Conservation (phyloP, 768 basidiomycete species). For the Mrakia frigida region DNA sequence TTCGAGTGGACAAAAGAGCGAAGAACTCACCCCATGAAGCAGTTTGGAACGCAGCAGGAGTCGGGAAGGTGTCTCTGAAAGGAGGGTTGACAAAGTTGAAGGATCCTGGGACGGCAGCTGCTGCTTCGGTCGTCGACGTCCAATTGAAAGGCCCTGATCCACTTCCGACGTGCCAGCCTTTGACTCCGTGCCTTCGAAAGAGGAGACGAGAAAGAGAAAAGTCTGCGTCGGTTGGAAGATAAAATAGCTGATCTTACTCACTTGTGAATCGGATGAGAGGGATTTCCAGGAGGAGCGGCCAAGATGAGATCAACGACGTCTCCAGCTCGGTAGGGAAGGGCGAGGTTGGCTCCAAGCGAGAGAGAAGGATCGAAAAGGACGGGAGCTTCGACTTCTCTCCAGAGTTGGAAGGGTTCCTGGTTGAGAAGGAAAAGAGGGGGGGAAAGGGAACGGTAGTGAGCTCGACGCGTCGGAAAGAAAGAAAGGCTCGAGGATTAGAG, state of each 20-base stretch:
- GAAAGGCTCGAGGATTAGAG: background rate
- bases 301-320: background rate
- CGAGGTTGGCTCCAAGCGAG: background rate
- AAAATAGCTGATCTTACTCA: background rate
- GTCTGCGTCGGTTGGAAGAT: no score
- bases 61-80: background rate
- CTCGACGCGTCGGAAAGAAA: background rate
- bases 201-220: no score
- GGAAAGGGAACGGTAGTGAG: background rate
- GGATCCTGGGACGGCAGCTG: background rate
- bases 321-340: background rate
- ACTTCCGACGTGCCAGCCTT: background rate
- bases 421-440: background rate
- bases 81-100: background rate
- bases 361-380: background rate
- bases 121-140: background rate
- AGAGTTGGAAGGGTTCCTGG: background rate
- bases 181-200: background rate
- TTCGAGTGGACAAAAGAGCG: background rate
- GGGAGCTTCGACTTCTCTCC: background rate
- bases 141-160: background rate
- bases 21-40: background rate
- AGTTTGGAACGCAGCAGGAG: background rate
- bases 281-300: background rate
- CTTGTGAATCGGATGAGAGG: background rate